Evolutionary conservation across 163 green algal genomes (phyloP), one percentile per base, ranked within the genome.

Genomic region (Scenedesmus sp.): DNA sequence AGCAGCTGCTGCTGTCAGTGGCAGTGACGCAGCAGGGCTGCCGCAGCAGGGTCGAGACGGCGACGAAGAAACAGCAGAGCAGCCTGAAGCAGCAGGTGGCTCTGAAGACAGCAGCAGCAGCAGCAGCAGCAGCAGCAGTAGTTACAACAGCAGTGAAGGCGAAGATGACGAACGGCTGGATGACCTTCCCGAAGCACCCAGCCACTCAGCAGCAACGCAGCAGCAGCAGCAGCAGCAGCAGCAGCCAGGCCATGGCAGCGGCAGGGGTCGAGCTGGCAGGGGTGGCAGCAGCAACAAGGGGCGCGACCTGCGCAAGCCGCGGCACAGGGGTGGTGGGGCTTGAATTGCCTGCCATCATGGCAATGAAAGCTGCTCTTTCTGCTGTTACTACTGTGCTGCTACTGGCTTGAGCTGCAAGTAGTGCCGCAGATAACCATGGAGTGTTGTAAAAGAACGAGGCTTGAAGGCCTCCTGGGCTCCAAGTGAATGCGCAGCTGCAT

Each of bases 141-240:
- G 53, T 33, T 35, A 22, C 33, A 18, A 46, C 2, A 80, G 44
- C 51, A 59, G 33, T 72, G 18, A 68, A 9, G 43, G 51, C 3
- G 73, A 79, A 6, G 86, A 61, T 10, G 49, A 86, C 13, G 86
- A 85, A 16, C 43, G 46, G 86, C 4, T 79, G 22, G 86, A 86
- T 42, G 86, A 85, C 1, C 44, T 86, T 22, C 72, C 72, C 12
- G n/a, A 65, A 20, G 73, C 72, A 13, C 72, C 72, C 5, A 78
- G 37, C 46, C 86, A 90, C 35, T 33, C 81, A 40, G 76, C 76
- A 22, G 72, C 40, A 4, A 4, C 6, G 37, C 40, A 26, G 43
- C 6, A 13, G 24, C 26, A 65, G 40, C 37, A 56, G 76, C 44
- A 85, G 44, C 43, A 68, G 79, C 43, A 85, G 79, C 79, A 85